Evolutionary conservation across 192 early-diverging fungal species (phyloP).

Genomic region (Backusella liffmaniae): DNA sequence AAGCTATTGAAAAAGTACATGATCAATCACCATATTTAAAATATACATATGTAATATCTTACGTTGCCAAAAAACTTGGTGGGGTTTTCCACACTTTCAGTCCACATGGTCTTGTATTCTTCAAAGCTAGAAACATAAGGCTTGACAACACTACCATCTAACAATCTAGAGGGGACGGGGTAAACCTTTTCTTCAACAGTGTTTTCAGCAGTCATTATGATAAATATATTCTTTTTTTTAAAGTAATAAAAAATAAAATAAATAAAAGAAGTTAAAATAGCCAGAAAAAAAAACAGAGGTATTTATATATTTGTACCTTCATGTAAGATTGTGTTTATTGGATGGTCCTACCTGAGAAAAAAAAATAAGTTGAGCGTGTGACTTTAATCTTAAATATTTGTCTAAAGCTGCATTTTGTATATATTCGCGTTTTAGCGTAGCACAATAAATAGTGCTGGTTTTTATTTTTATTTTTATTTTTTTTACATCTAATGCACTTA

Average conservation of each 20-base stretch:
- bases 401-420: not conserved
- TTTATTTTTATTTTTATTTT: not conserved
- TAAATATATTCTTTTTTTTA: not conserved
- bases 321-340: not conserved
- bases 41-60: not conserved
- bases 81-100: constrained; percentile 78
- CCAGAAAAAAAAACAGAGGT: not conserved
- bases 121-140: constrained; percentile 74
- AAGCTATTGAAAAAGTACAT: constrained; percentile 37
- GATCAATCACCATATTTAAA: not conserved
- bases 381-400: constrained; percentile 1
- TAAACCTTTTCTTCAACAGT: constrained; percentile 16
- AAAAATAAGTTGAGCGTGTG: not conserved
- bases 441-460: not conserved
- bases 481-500: not conserved
- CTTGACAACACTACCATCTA: constrained; percentile 50
- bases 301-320: constrained; percentile 9
- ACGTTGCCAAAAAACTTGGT: constrained; percentile 84
- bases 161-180: constrained; percentile 66
- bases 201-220: constrained; percentile 18
- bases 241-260: constrained; percentile 4
- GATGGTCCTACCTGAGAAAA: constrained; percentile 1
- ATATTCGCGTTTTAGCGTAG: constrained; percentile 8
- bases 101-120: constrained; percentile 79
- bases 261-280: not conserved